Evolutionary conservation across 129 eudicot species (phyloP), one percentile per base, ranked within the genome.

Genomic region (Cynara cardunculus): DNA sequence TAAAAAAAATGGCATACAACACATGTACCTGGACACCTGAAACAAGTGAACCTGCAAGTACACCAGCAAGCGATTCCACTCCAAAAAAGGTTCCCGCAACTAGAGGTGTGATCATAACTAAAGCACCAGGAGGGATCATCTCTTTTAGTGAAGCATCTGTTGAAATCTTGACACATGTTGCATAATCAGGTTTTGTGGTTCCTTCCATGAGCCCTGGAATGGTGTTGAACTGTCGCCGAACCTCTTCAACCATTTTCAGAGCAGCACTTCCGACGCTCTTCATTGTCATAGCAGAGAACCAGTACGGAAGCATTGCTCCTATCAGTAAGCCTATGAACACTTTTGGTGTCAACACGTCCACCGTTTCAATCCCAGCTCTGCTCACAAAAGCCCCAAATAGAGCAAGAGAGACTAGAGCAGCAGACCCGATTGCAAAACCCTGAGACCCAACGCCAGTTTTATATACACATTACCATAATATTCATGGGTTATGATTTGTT

Each of bases 271-370:
- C 89, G 59, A 87, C 89, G 28, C 89, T 87, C 83, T 87, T 87
- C 89, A 87, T 87, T 37, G 89, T 87, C 89, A 87, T 87, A 5
- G 89, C 89, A 32, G 89, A 86, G 74, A 86, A 86, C 89, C 89
- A 86, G 73, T 86, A 86, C 0, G 89, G 89, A 71, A 86, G 87
- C 89, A 86, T 86, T 53, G 90, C 87, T 2, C 90, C 90, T 1
- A 87, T 82, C 26, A 87, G 78, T 56, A 87, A 79, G 14, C 90
- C 90, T 8, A 81, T 73, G 75, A 87, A 87, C 49, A 87, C 89
- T 73, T 81, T 87, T 25, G 90, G 87, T 16, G 87, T 76, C 84
- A 87, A 76, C 12, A 87, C 85, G 37, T 87, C 80, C 3, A 87
- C 87, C 2, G 81, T 44, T 25, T 72, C 68, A 65, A 87, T 81